Evolutionary conservation across 805 yeast species (phyloP), one percentile per base, ranked within the genome.

Genomic region (Suhomyces prunicola): DNA sequence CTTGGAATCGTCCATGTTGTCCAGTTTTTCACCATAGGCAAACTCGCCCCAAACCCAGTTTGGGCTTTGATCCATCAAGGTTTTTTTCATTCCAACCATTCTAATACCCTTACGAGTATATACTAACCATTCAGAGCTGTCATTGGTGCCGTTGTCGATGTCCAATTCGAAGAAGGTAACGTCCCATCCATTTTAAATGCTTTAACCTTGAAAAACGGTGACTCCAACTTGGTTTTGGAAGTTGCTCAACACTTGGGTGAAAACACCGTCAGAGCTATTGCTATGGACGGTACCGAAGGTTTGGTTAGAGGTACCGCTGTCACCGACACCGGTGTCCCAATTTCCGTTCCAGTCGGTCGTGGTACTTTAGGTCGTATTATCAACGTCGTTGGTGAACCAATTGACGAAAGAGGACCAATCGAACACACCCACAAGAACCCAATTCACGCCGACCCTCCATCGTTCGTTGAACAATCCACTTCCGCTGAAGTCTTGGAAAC

Each of bases 241-340:
- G 99, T 94, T 68, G 94, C 99, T 70, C 99, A 94, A 85, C 99
- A 94, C 81, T 86, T 94, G 79, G 99, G 99, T 85, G 98, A 94
- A 85, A 91, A 91, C 89, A 88, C 98, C 69, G 98, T 94, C 77
- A 93, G 99, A 88, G 88, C 99, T 76, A 94, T 94, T 88, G 98
- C 99, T 74, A 94, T 94, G 99, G 99, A 94, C 79, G 98, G 98
- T 90, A 94, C 99, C 68, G 98, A 93, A 80, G 99, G 99, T 90
- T 87, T 94, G 72, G 97, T 91, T 69, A 93, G 99, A 86, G 99
- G 99, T 78, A 86, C 88, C 71, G 53, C 80, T 57, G 99, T 94
- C 69, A 63, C 72, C 62, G 99, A 94, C 83, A 92, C 98, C 63
- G 99, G 99, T 78, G 83, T 97, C 61, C 99, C 99, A 79, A 94